These are phyloP conservation scores for Chalciporus pseudorubinellus DNA, from an alignment of 768 basidiomycete species.

Conservation along the genomic window DNA sequence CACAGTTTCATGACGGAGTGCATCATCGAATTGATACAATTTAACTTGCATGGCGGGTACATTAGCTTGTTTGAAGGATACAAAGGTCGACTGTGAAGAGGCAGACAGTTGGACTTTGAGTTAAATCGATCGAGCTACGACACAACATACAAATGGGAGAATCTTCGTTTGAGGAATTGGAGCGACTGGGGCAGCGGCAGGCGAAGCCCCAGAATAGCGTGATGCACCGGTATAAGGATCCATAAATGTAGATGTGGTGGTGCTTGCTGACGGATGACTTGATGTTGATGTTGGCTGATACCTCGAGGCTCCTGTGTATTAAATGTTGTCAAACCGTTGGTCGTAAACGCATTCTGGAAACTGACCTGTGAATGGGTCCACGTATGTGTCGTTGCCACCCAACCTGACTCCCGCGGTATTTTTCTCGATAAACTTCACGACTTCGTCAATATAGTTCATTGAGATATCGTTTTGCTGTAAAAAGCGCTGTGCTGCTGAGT, in stretches of 20 bases:
- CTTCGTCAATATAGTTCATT: slow-evolving; percentile 78
- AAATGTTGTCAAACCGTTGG: too few relatives aligned
- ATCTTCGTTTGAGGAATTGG: slow-evolving; percentile 38
- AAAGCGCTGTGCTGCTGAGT: slow-evolving; percentile 85
- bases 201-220: slow-evolving; percentile 50
- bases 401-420: slow-evolving; percentile 80
- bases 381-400: slow-evolving; percentile 57
- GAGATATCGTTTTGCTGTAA: slow-evolving; percentile 82
- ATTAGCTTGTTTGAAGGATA: slow-evolving; percentile 85
- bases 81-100: slow-evolving; percentile 49
- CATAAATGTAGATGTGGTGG: slow-evolving; percentile 39
- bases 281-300: slow-evolving; percentile 46
- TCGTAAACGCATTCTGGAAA: background rate
- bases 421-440: slow-evolving; percentile 91
- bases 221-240: slow-evolving; percentile 78
- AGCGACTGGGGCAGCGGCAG: slow-evolving; percentile 30
- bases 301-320: slow-evolving; percentile 53
- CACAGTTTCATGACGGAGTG: slow-evolving; percentile 66
- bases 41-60: slow-evolving; percentile 79
- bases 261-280: slow-evolving; percentile 29
- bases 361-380: slow-evolving; percentile 89
- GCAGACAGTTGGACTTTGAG: background rate
- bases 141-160: slow-evolving; percentile 48
- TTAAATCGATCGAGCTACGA: background rate
- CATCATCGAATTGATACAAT: slow-evolving; percentile 70